phyloP scores from a whole-genome alignment of 2,329 filamentous ascomycete genomes.

The Trichoderma brevicompactum region DNA sequence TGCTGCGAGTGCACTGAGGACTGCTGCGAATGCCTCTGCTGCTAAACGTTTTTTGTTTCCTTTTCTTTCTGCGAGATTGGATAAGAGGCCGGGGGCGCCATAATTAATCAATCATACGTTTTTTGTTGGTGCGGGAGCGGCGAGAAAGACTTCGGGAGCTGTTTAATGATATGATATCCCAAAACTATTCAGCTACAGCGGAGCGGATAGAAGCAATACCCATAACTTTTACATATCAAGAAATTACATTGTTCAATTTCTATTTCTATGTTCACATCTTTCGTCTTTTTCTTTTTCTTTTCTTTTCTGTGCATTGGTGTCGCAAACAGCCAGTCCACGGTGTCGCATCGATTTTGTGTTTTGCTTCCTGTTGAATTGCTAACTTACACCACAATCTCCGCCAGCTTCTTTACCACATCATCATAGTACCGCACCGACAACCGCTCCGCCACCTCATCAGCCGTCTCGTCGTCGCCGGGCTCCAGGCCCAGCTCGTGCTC shows the following conservation, averaged over 20 bases:
- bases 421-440: slow-evolving; percentile 50
- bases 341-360: no score
- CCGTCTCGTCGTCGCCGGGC: slow-evolving; percentile 47
- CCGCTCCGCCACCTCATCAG: slow-evolving; percentile 45
- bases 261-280: neutral
- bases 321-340: neutral
- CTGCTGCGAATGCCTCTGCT: slow-evolving; percentile 39
- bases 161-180: slow-evolving; percentile 28
- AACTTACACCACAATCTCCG: slow-evolving; percentile 42
- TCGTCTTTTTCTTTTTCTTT: neutral
- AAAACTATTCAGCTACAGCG: slow-evolving; percentile 19
- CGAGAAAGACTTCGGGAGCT: neutral
- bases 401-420: slow-evolving; percentile 50
- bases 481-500: slow-evolving; percentile 44
- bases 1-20: slow-evolving; percentile 46
- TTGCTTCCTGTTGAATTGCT: no score
- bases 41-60: slow-evolving; percentile 31
- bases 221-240: slow-evolving; percentile 22
- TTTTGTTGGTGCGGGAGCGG: no score
- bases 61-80: neutral
- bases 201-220: slow-evolving; percentile 28
- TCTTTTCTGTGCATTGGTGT: neutral
- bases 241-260: slow-evolving; percentile 8
- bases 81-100: no score
- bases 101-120: no score